Percentiles rank a stretch among this genome's conserved stretches.
phyloP scores from a whole-genome alignment of 257 asterid genomes.

The Ajuga chamaepitys region DNA sequence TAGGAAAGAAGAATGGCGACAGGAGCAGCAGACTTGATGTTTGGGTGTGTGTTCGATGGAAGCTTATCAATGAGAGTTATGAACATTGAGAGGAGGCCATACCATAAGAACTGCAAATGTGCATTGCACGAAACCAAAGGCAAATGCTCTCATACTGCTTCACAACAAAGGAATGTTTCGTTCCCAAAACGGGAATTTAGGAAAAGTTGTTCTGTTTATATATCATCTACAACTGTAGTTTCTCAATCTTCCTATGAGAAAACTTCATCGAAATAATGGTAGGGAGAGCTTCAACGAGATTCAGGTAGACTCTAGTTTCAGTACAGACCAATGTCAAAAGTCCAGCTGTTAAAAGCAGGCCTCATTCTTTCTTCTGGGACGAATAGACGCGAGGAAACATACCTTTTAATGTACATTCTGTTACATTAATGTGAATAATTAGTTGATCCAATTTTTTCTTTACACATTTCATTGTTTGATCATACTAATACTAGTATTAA shows the following conservation, averaged over 20 bases:
- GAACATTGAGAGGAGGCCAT: constrained; percentile 33
- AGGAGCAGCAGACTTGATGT: constrained; percentile 23
- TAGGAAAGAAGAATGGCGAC: constrained; percentile 14
- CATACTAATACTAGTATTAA: too few relatives aligned
- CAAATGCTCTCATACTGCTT: constrained; percentile 3
- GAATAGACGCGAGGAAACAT: too few relatives aligned
- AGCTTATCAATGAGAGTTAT: constrained; percentile 25
- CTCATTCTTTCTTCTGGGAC: not conserved
- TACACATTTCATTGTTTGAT: too few relatives aligned
- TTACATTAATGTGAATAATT: too few relatives aligned
- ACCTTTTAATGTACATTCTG: too few relatives aligned
- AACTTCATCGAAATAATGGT: not conserved
- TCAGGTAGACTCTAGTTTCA: not conserved
- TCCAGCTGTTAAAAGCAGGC: not conserved
- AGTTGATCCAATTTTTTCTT: too few relatives aligned
- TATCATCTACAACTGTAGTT: constrained; percentile 7
- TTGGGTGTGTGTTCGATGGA: constrained; percentile 25
- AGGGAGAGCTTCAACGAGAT: not conserved
- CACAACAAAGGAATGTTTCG: constrained; percentile 12
- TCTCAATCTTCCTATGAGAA: constrained; percentile 2
- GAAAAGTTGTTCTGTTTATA: not conserved
- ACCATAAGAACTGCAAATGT: constrained; percentile 29
- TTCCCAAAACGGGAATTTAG: constrained; percentile 10
- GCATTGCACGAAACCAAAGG: constrained; percentile 24
- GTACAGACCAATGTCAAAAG: not conserved